These are phyloP conservation scores for Nowakowskiella sp. DNA, from an alignment of 192 early-diverging fungal species.

Conservation along the genomic window DNA sequence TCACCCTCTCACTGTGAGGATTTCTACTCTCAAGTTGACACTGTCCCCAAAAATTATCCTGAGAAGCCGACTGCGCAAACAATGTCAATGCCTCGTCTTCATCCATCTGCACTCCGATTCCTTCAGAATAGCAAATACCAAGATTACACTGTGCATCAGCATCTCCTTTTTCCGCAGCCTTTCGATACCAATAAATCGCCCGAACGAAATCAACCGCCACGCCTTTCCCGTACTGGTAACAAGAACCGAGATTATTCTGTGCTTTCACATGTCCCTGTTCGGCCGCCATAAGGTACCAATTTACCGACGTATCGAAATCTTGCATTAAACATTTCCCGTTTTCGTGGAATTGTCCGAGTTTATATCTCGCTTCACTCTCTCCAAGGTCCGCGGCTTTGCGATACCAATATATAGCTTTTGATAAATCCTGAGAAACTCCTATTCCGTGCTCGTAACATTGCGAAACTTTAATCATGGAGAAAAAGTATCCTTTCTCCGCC, in stretches of 20 bases:
- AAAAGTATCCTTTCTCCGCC: constrained; percentile 28
- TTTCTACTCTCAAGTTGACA: too few relatives aligned
- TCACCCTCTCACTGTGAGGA: too few relatives aligned
- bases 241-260: constrained; percentile 35
- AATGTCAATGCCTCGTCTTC: constrained; percentile 36
- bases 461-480: constrained; percentile 21
- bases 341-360: constrained; percentile 29
- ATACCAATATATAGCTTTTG: constrained; percentile 33
- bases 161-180: constrained; percentile 35
- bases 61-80: too few relatives aligned
- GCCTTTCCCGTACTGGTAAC: constrained; percentile 37
- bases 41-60: too few relatives aligned
- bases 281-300: constrained; percentile 35
- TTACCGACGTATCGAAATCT: constrained; percentile 20
- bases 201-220: constrained; percentile 32
- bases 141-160: constrained; percentile 41
- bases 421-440: constrained; percentile 41
- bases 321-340: constrained; percentile 24
- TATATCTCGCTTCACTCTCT: too few relatives aligned
- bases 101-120: constrained; percentile 47
- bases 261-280: constrained; percentile 22
- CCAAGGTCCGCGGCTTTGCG: too few relatives aligned
- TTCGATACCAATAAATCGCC: constrained; percentile 34
- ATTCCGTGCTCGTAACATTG: constrained; percentile 48
- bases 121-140: constrained; percentile 52